These are phyloP conservation scores for Hymenochaete sp. DNA, from an alignment of 1,284 basidiomycete species.

Conservation along the genomic window DNA sequence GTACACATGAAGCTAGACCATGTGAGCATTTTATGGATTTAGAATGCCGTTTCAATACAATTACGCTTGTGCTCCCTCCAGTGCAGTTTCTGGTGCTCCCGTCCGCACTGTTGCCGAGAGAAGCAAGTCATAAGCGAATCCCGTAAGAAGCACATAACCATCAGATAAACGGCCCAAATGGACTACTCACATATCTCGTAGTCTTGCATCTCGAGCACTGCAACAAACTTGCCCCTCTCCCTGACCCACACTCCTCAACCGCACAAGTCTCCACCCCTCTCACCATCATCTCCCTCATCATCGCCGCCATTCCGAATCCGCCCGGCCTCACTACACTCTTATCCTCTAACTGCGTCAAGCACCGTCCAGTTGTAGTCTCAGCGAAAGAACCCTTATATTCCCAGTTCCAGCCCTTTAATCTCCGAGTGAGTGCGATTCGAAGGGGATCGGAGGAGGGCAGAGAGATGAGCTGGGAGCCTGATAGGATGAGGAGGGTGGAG, in stretches of 20 bases:
- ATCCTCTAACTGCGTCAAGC: slow-evolving; percentile 26
- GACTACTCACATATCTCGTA: slow-evolving; percentile 33
- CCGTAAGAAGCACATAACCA: neutral
- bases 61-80: slow-evolving; percentile 30
- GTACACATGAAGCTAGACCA: too few relatives aligned
- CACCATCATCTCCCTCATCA: slow-evolving; percentile 26
- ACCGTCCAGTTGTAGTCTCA: slow-evolving; percentile 28
- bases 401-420: slow-evolving; percentile 27
- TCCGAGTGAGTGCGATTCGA: slow-evolving; percentile 26
- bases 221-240: slow-evolving; percentile 22
- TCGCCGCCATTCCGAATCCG: too few relatives aligned
- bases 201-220: slow-evolving; percentile 35
- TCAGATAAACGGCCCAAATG: too few relatives aligned
- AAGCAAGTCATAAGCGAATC: slow-evolving; percentile 5
- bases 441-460: too few relatives aligned
- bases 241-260: slow-evolving; percentile 22
- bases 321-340: slow-evolving; percentile 22
- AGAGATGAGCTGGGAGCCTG: slow-evolving; percentile 28
- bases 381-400: slow-evolving; percentile 25
- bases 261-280: slow-evolving; percentile 27
- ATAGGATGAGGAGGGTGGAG: slow-evolving; percentile 31
- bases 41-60: slow-evolving; percentile 30
- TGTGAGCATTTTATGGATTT: too few relatives aligned
- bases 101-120: slow-evolving; percentile 30
- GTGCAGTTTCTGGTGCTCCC: slow-evolving; percentile 29